phyloP scores from a whole-genome alignment of 495 filamentous ascomycete genomes.

The Podospora australis region DNA sequence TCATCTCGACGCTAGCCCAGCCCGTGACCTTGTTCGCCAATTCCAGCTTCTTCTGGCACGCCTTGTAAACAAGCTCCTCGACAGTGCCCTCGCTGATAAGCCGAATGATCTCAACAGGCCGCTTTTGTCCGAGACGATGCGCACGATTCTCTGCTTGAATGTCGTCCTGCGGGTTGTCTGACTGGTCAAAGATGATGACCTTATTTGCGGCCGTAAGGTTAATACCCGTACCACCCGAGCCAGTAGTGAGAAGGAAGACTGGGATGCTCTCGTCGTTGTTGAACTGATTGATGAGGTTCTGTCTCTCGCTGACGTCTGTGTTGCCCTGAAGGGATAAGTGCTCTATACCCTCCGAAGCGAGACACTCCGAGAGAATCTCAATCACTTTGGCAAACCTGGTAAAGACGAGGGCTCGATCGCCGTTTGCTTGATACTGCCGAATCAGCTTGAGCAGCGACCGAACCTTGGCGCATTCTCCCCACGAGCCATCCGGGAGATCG shows the following conservation, averaged over 20 bases:
- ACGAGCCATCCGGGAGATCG: slow-evolving; percentile 65
- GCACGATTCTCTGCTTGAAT: slow-evolving; percentile 94
- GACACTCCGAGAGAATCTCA: slow-evolving; percentile 77
- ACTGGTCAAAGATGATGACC: slow-evolving; percentile 92
- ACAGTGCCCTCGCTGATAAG: slow-evolving; percentile 79
- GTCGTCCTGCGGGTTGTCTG: slow-evolving; percentile 95
- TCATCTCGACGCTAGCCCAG: slow-evolving; percentile 26
- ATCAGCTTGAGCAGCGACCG: slow-evolving; percentile 68
- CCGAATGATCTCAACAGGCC: slow-evolving; percentile 77
- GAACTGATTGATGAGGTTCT: slow-evolving; percentile 82
- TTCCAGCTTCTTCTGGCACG: slow-evolving; percentile 88
- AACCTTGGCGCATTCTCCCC: slow-evolving; percentile 93
- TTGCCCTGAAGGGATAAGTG: slow-evolving; percentile 79
- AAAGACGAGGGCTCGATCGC: slow-evolving; percentile 83
- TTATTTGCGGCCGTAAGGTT: slow-evolving; percentile 94
- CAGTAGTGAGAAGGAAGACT: slow-evolving; percentile 88
- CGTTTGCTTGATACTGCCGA: slow-evolving; percentile 63
- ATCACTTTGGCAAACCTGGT: slow-evolving; percentile 88
- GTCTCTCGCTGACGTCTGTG: slow-evolving; percentile 77
- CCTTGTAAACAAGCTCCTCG: slow-evolving; percentile 84
- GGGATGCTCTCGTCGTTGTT: slow-evolving; percentile 68
- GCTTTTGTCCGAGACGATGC: slow-evolving; percentile 84
- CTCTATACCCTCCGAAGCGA: slow-evolving; percentile 63
- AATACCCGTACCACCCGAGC: slow-evolving; percentile 89
- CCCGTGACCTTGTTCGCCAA: slow-evolving; percentile 72